Evolutionary conservation across 2,329 filamentous ascomycete genomes (phyloP).

Genomic region (Hortaea werneckii): DNA sequence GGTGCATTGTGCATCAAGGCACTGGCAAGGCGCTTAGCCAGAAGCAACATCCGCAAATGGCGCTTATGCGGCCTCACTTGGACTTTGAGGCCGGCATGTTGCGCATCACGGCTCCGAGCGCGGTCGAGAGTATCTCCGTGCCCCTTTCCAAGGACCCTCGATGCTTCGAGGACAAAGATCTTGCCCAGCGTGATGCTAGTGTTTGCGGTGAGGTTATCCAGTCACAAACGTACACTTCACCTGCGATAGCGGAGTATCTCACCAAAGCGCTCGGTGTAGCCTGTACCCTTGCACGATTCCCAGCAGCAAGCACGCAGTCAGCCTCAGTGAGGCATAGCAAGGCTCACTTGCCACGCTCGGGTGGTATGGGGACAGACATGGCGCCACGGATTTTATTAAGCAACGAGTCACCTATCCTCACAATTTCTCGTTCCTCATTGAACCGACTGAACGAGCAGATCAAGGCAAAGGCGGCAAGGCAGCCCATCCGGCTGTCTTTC

Average conservation of each 20-base stretch:
- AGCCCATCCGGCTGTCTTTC: conserved; percentile 65
- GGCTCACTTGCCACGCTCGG: conserved; percentile 47
- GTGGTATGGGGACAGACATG: conserved; percentile 11
- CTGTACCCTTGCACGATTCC: conserved; percentile 77
- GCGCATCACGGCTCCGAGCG: conserved; percentile 39
- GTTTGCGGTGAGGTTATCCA: conserved; percentile 76
- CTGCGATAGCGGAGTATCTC: conserved; percentile 65
- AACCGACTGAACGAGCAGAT: conserved; percentile 68
- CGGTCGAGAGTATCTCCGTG: conserved; percentile 28
- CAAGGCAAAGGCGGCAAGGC: conserved; percentile 49
- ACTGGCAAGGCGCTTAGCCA: conserved; percentile 79
- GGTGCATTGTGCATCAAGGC: conserved; percentile 83
- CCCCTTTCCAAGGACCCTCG: conserved; percentile 60
- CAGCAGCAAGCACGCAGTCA: conserved; percentile 46
- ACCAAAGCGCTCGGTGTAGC: conserved; percentile 63
- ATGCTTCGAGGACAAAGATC: conserved; percentile 37
- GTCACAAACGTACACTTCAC: conserved; percentile 59
- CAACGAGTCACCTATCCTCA: conserved; percentile 88
- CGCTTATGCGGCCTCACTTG: conserved; percentile 63
- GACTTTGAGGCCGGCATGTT: conserved; percentile 61
- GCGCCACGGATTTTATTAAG: conserved; percentile 62
- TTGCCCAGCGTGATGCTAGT: conserved; percentile 40
- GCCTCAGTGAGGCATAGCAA: conserved; percentile 59
- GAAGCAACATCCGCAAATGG: conserved; percentile 82
- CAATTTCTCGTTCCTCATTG: conserved; percentile 71